Conservation (phyloP, 768 basidiomycete species). For the Leucocoprinus leucothites region DNA sequence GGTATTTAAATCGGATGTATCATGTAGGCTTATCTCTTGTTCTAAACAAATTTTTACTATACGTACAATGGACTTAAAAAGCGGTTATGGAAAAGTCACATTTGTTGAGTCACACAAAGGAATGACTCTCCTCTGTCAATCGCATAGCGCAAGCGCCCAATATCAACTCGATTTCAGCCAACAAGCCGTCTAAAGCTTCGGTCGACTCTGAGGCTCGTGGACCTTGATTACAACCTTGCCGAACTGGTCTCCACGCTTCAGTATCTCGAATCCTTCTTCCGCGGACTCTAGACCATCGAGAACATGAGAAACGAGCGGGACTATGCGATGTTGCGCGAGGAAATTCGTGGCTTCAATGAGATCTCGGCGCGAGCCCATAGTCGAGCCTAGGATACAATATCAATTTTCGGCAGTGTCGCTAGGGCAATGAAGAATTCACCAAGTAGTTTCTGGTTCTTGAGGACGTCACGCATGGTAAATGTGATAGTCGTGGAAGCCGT, state of each 20-base stretch:
- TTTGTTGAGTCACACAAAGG: no score
- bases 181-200: background rate
- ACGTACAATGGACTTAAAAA: no score
- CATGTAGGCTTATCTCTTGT: no score
- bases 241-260: conserved; percentile 65
- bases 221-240: conserved; percentile 73
- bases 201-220: background rate
- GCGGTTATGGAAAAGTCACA: no score
- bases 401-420: background rate
- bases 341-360: conserved; percentile 71
- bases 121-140: no score
- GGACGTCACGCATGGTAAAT: conserved; percentile 76
- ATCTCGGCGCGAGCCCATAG: conserved; percentile 81
- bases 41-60: no score
- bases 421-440: conserved; percentile 53
- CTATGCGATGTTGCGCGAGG: conserved; percentile 59
- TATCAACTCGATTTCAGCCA: no score
- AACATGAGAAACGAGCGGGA: conserved; percentile 68
- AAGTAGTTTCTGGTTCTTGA: conserved; percentile 70
- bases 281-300: conserved; percentile 61
- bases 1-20: no score
- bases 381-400: conserved; percentile 53
- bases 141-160: no score
- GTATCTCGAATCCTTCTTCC: conserved; percentile 67
- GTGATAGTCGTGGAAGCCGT: conserved; percentile 55